Evolutionary conservation across 805 yeast species (phyloP).

Genomic region (Hanseniaspora mollemarum): DNA sequence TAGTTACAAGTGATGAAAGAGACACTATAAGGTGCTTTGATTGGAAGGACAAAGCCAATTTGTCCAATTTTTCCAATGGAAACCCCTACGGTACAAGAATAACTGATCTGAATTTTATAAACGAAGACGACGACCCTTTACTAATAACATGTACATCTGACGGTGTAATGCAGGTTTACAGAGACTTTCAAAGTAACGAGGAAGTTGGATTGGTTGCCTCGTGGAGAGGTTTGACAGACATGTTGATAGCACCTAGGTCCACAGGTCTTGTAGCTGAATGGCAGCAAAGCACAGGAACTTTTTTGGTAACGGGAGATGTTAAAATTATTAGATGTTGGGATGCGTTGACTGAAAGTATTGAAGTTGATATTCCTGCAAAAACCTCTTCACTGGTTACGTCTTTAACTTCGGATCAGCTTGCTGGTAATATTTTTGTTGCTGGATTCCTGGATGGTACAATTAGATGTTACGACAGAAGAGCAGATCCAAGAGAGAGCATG

Average conservation of each 20-base stretch:
- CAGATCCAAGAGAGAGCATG: conserved; percentile 76
- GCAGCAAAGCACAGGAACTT: conserved; percentile 91
- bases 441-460: conserved; percentile 88
- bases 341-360: conserved; percentile 82
- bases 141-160: conserved; percentile 83
- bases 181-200: conserved; percentile 51
- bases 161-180: conserved; percentile 82
- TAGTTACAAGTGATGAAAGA: conserved; percentile 71
- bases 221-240: conserved; percentile 87
- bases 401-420: conserved; percentile 87
- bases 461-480: conserved; percentile 80
- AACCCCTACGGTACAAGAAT: conserved; percentile 82
- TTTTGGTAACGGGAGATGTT: conserved; percentile 88
- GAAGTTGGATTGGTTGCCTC: conserved; percentile 60
- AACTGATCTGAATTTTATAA: conserved; percentile 72
- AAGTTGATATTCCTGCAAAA: conserved; percentile 80
- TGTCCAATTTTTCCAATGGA: conserved; percentile 60
- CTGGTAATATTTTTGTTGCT: conserved; percentile 79
- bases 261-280: conserved; percentile 83
- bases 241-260: conserved; percentile 66
- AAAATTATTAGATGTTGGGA: conserved; percentile 90
- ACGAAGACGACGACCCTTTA: conserved; percentile 85
- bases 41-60: conserved; percentile 52
- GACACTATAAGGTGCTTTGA: conserved; percentile 81
- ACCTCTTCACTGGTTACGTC: conserved; percentile 81